Conservation (phyloP, 2,329 filamentous ascomycete genomes). For the Aphanocladium album region DNA sequence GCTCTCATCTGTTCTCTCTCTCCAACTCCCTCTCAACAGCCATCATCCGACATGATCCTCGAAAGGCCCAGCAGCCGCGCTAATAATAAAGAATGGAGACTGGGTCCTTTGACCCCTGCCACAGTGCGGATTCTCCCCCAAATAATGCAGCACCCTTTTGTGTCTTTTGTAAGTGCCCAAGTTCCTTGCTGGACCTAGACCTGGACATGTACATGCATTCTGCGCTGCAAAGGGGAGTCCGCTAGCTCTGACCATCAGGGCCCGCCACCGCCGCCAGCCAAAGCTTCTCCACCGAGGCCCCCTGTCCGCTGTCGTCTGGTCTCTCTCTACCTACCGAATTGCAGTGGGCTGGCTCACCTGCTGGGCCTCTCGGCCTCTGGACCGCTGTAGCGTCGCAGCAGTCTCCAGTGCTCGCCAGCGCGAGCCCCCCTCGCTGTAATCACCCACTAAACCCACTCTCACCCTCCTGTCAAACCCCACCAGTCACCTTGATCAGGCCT, state of each 20-base stretch:
- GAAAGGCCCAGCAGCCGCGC: not conserved
- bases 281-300: not conserved
- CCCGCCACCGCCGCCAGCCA: not conserved
- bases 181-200: no score
- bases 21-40: no score
- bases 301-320: no score
- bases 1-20: not conserved
- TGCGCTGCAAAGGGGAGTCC: no score
- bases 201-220: no score
- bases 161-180: not conserved
- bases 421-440: not conserved
- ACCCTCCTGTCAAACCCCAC: not conserved
- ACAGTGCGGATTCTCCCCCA: not conserved
- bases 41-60: no score
- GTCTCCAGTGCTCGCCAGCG: not conserved
- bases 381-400: not conserved
- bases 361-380: not conserved
- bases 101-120: not conserved
- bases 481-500: not conserved
- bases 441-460: not conserved
- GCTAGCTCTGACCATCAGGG: conserved; percentile 9
- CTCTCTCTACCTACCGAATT: no score
- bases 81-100: not conserved
- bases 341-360: no score
- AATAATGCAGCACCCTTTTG: no score